Conservation (phyloP, 306 rosid genomes). For the Oemleria cerasiformis region DNA sequence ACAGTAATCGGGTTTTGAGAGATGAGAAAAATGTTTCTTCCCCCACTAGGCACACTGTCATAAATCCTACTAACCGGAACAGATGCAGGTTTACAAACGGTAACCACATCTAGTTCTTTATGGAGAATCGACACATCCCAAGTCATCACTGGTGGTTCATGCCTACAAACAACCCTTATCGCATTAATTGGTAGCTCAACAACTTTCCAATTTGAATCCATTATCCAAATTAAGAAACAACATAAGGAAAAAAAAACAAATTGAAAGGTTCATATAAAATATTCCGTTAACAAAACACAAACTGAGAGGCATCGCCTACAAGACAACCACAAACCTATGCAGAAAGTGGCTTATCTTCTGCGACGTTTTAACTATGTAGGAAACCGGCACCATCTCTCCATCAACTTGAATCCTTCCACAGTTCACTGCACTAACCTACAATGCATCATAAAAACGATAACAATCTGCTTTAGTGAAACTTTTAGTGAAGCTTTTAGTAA, state of each 20-base stretch:
- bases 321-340: slow-evolving; percentile 59
- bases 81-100: slow-evolving; percentile 82
- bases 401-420: slow-evolving; percentile 57
- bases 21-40: not conserved
- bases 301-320: slow-evolving; percentile 1
- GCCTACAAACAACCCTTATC: slow-evolving; percentile 55
- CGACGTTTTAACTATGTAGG: slow-evolving; percentile 55
- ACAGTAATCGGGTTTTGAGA: not conserved
- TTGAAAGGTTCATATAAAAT: not conserved
- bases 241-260: not conserved
- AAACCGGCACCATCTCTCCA: slow-evolving; percentile 47
- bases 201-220: slow-evolving; percentile 17
- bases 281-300: not conserved
- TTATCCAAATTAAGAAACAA: not conserved
- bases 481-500: no score
- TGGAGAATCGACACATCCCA: slow-evolving; percentile 51
- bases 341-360: slow-evolving; percentile 81
- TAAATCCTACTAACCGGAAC: slow-evolving; percentile 60
- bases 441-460: not conserved
- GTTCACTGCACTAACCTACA: slow-evolving; percentile 53
- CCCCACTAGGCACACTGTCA: not conserved
- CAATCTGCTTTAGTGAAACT: no score
- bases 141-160: slow-evolving; percentile 89
- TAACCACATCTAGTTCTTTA: slow-evolving; percentile 58
- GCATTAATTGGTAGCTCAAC: slow-evolving; percentile 33